Percentiles rank a stretch among this genome's conserved stretches.
These are phyloP conservation scores for Didymella exigua DNA, from an alignment of 2,329 filamentous ascomycete genomes.

Conservation along the genomic window DNA sequence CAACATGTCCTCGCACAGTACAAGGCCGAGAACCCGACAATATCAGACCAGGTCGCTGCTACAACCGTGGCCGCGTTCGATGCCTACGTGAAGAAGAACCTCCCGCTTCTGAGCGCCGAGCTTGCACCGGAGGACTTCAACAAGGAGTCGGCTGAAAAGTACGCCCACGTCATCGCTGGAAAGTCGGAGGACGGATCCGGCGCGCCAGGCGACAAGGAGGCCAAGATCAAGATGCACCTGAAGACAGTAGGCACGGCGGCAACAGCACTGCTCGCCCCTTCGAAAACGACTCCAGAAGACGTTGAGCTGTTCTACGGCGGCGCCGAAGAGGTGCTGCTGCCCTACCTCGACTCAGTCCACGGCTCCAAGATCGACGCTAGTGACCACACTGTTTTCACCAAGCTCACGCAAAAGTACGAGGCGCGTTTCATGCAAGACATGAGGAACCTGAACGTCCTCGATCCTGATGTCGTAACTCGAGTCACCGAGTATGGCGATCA, in stretches of 20 bases:
- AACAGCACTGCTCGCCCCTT: constrained; percentile 52
- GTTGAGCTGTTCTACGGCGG: constrained; percentile 60
- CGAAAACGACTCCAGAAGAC: constrained; percentile 37
- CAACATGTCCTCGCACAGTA: constrained; percentile 77
- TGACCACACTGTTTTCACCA: constrained; percentile 80
- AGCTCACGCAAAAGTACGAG: constrained; percentile 85
- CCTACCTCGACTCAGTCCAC: constrained; percentile 74
- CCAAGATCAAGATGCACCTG: constrained; percentile 90
- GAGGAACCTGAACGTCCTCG: constrained; percentile 80
- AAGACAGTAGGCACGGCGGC: constrained; percentile 64
- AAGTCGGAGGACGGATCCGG: constrained; percentile 60
- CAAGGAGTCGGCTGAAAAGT: constrained; percentile 56
- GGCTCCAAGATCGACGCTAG: constrained; percentile 63
- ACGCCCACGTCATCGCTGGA: constrained; percentile 61
- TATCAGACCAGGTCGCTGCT: constrained; percentile 54
- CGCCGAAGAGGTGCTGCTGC: constrained; percentile 73
- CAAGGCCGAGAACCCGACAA: constrained; percentile 57
- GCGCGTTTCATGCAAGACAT: constrained; percentile 88
- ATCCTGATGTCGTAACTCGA: constrained; percentile 80
- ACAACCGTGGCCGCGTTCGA: constrained; percentile 59
- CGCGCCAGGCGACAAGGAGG: constrained; percentile 73
- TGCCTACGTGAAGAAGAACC: constrained; percentile 71
- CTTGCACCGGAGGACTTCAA: constrained; percentile 56
- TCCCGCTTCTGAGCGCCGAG: constrained; percentile 56
- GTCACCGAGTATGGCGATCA: constrained; percentile 93